Evolutionary conservation across 2,329 filamentous ascomycete species (phyloP).

Genomic region (Alternaria arbusti): DNA sequence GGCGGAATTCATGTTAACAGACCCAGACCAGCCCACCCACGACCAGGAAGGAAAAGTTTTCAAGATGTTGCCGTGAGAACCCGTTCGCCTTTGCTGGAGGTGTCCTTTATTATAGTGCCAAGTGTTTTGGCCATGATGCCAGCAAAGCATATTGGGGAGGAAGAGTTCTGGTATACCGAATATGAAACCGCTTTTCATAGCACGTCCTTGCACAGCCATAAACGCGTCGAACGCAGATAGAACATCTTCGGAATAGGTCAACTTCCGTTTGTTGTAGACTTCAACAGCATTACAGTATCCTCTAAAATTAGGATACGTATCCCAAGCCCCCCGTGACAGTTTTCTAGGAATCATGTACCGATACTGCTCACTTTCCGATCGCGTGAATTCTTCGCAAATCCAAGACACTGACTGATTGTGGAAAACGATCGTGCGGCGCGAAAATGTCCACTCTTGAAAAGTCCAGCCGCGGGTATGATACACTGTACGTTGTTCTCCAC

Average conservation of each 20-base stretch:
- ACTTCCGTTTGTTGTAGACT: background rate
- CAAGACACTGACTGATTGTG: background rate
- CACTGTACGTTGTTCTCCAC: background rate
- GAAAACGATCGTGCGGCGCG: background rate
- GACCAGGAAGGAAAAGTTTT: background rate
- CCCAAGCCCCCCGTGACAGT: background rate
- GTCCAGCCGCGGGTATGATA: background rate
- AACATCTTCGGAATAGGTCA: background rate
- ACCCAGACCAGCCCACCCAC: background rate
- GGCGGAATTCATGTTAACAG: background rate
- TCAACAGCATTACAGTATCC: background rate
- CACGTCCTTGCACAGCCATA: background rate
- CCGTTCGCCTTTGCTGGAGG: background rate
- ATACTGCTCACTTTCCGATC: too few relatives aligned
- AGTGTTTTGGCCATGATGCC: background rate
- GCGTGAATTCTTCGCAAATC: background rate
- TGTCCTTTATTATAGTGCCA: background rate
- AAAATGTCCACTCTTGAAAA: background rate
- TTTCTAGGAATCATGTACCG: too few relatives aligned
- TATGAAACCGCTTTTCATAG: background rate
- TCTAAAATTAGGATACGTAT: fast-evolving
- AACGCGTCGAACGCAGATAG: background rate
- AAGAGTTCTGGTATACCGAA: background rate
- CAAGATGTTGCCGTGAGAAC: background rate
- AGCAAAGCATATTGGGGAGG: background rate